These are phyloP conservation scores for Boechera stricta DNA, from an alignment of 345 rosid species.

Conservation along the genomic window DNA sequence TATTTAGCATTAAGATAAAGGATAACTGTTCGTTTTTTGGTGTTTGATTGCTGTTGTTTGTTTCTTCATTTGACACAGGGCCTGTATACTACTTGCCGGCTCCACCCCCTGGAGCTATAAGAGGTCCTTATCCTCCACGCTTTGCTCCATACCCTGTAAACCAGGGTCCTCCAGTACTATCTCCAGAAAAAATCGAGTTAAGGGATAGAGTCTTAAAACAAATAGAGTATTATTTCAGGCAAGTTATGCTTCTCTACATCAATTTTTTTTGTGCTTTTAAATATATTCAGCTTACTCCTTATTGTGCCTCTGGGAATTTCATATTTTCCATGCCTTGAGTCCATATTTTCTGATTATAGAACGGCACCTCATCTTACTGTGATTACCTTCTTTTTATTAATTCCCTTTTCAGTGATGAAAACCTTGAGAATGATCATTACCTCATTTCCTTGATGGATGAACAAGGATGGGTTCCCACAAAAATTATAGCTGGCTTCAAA, in stretches of 20 bases:
- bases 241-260: constrained; percentile 31
- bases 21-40: not conserved
- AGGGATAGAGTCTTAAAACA: constrained; percentile 67
- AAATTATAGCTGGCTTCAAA: constrained; percentile 78
- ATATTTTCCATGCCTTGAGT: constrained; percentile 18
- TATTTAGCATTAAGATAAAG: constrained; percentile 8
- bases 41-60: constrained; percentile 14
- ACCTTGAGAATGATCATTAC: constrained; percentile 71
- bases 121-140: constrained; percentile 73
- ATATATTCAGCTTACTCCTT: not conserved
- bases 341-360: not conserved
- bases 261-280: not conserved
- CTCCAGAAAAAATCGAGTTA: constrained; percentile 60
- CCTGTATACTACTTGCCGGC: constrained; percentile 69
- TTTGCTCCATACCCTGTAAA: constrained; percentile 63
- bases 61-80: constrained; percentile 52
- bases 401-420: constrained; percentile 75
- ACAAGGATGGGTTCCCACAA: constrained; percentile 86
- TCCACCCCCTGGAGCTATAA: constrained; percentile 71
- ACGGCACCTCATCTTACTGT: constrained; percentile 10
- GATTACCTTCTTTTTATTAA: not conserved
- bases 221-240: constrained; percentile 98
- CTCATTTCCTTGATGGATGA: constrained; percentile 86
- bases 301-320: not conserved
- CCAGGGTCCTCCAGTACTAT: constrained; percentile 53